Conservation (phyloP, 306 rosid genomes). For the Citrullus colocynthis region DNA sequence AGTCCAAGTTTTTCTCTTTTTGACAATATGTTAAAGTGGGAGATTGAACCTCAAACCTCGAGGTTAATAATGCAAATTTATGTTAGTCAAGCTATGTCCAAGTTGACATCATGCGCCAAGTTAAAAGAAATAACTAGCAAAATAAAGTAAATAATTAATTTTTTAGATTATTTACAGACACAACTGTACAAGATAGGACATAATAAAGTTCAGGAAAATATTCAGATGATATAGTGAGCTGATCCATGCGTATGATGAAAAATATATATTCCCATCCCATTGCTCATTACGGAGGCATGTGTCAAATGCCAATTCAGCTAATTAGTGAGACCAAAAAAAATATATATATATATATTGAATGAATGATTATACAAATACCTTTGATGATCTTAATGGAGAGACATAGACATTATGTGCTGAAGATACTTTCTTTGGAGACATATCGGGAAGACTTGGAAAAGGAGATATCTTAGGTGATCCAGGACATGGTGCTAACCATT, state of each 20-base stretch:
- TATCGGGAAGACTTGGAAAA: conserved; percentile 92
- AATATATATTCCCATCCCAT: not conserved
- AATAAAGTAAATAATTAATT: not conserved
- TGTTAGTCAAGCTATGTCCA: no score
- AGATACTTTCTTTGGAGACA: conserved; percentile 98
- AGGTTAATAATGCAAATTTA: no score
- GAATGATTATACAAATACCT: conserved; percentile 41
- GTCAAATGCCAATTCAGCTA: not conserved
- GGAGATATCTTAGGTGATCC: conserved; percentile 86
- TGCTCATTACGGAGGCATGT: not conserved
- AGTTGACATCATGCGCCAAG: not conserved
- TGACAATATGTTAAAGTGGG: no score
- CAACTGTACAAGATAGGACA: not conserved
- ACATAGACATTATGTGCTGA: conserved; percentile 89
- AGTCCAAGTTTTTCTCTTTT: no score
- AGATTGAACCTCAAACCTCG: no score
- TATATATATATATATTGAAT: not conserved
- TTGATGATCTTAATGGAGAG: conserved; percentile 88
- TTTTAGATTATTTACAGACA: not conserved
- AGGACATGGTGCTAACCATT: conserved; percentile 59
- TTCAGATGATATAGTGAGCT: not conserved
- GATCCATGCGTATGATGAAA: not conserved
- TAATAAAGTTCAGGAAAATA: not conserved
- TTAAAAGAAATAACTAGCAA: not conserved
- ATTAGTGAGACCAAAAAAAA: not conserved